Evolutionary conservation across 1,284 basidiomycete genomes (phyloP).

Genomic region (Puccinia horiana): DNA sequence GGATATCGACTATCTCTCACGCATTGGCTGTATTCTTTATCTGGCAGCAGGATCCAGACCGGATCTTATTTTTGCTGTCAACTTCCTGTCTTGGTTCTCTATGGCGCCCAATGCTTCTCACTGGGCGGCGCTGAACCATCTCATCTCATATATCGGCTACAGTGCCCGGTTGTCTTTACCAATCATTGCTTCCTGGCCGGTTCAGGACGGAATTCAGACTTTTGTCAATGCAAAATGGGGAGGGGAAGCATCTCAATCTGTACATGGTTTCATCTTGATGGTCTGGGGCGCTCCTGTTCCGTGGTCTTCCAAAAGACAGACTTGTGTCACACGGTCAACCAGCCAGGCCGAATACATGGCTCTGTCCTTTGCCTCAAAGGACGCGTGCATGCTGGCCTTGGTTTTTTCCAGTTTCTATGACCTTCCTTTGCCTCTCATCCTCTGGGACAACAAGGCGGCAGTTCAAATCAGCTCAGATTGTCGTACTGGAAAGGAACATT

Average conservation of each 20-base stretch:
- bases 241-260: no score
- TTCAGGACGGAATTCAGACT: neutral
- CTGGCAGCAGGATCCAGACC: neutral
- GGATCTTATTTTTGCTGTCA: neutral
- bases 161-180: neutral
- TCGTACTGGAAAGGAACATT: neutral
- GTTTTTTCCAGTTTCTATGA: neutral
- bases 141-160: neutral
- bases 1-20: no score
- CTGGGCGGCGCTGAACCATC: neutral
- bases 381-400: no score
- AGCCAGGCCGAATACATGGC: conserved; percentile 12
- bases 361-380: neutral
- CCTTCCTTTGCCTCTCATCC: no score
- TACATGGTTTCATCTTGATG: neutral
- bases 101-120: neutral
- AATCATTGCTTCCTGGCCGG: neutral
- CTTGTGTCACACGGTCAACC: neutral
- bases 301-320: conserved; percentile 11
- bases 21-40: neutral
- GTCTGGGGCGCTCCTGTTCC: neutral
- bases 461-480: neutral
- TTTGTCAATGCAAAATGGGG: neutral
- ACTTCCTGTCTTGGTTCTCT: neutral
- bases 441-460: conserved; percentile 11